Base-by-base conservation (phyloP, 495 filamentous ascomycete species). In the Penicillium steckii region DNA sequence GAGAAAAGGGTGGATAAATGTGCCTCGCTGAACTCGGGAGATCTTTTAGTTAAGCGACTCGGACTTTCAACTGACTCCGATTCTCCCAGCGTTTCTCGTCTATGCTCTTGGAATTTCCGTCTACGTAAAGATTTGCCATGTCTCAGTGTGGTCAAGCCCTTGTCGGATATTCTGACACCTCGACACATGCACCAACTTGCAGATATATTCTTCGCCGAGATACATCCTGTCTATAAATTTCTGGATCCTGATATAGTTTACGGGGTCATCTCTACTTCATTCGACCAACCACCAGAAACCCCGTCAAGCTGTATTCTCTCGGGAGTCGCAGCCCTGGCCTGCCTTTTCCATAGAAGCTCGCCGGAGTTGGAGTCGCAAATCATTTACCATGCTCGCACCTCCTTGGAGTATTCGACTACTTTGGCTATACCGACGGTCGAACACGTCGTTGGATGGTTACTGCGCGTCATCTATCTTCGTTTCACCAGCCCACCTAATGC, bases 391-490 rank as follows among this genome's bases (percentile, higher is more conserved):
- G 73, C 71, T 1, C 62, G 65, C 15, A 18, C 24, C 21, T 37
- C 64, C 3, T 62, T 77, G 1, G 74, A 76, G 46, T 42, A 59
- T 41, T 24, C 48, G 9, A 57, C 46, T 9, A 44, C 49, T 15
- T 24, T 48, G 2, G 45, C 30, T 12, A 21, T 44, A 3, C 57
- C 52, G 3, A 46, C 56, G 7, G n/a, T 66, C 3, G 50, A 62
- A 44, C 53, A 62, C 3, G 69, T 75, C 12, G 61, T 62, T 12
- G 72, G 58, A 4, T 77, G 72, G 72, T 51, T 73, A n/a, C 60
- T 79, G 0, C 68, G 73, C 10, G 57, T 63, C 6, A 22, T 72
- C 2, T 77, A 76, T 51, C 51, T 77, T 5, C 59, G 76, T 12
- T 50, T 60, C 13, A 72, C 70, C 5, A 64, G 62, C n/a, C 55